Conservation (phyloP, 1,284 basidiomycete species). For the Marasmius tenuissimus region DNA sequence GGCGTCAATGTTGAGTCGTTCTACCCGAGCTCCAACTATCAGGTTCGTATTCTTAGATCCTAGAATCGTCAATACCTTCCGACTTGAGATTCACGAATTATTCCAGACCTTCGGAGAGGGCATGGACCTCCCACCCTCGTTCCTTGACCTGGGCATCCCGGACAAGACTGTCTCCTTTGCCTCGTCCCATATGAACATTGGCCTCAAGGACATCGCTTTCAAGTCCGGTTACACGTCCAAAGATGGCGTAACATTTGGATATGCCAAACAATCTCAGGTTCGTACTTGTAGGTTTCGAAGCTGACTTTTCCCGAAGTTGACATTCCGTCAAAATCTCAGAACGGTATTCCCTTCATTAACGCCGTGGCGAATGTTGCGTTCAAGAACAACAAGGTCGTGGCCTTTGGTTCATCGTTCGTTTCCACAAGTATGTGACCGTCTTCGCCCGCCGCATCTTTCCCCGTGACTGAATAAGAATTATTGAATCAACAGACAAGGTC, state of each 20-base stretch:
- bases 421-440: slow-evolving; percentile 36
- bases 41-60: too few species aligned
- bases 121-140: slow-evolving; percentile 34
- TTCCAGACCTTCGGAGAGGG: slow-evolving; percentile 43
- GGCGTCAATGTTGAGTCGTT: slow-evolving; percentile 37
- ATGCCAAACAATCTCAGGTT: slow-evolving; percentile 42
- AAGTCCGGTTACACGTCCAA: slow-evolving; percentile 34
- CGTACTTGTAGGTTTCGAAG: slow-evolving; percentile 16
- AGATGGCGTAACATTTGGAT: slow-evolving; percentile 31
- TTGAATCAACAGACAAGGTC: slow-evolving; percentile 28
- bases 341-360: slow-evolving; percentile 45
- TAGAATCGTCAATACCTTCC: not conserved
- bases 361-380: slow-evolving; percentile 49
- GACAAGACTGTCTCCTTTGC: slow-evolving; percentile 37
- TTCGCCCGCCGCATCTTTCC: not conserved
- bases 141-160: slow-evolving; percentile 24
- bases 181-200: slow-evolving; percentile 29
- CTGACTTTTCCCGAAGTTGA: not conserved
- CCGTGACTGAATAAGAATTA: not conserved
- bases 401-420: slow-evolving; percentile 56
- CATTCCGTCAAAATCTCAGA: slow-evolving; percentile 24
- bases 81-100: not conserved
- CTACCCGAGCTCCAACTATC: slow-evolving; percentile 39
- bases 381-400: slow-evolving; percentile 38
- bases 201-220: slow-evolving; percentile 27